Conservation (phyloP, 2,329 filamentous ascomycete genomes). For the Hypoxylon sp. region DNA sequence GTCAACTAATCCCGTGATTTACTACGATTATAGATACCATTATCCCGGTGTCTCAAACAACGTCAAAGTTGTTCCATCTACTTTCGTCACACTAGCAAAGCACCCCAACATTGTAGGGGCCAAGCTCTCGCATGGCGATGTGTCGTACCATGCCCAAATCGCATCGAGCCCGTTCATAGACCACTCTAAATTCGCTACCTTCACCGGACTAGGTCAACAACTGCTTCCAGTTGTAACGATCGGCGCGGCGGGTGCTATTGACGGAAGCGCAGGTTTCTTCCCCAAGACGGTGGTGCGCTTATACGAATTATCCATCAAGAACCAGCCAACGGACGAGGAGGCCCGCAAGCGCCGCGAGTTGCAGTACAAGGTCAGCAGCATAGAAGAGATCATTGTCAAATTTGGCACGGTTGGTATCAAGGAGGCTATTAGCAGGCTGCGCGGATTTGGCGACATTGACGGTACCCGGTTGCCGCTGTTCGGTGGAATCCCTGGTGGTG, state of each 20-base stretch:
- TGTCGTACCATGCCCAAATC: constrained; percentile 70
- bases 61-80: constrained; percentile 65
- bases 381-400: constrained; percentile 68
- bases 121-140: constrained; percentile 74
- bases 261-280: constrained; percentile 60
- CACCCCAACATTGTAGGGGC: constrained; percentile 74
- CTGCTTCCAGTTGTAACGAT: constrained; percentile 30
- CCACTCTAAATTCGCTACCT: constrained; percentile 59
- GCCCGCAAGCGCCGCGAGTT: constrained; percentile 61
- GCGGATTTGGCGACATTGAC: constrained; percentile 66
- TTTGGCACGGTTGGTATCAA: constrained; percentile 72
- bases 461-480: constrained; percentile 67
- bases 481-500: constrained; percentile 65
- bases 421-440: constrained; percentile 67
- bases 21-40: constrained; percentile 60
- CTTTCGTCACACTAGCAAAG: constrained; percentile 63
- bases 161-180: constrained; percentile 67
- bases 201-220: neutral
- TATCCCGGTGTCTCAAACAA: constrained; percentile 75
- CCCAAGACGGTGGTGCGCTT: constrained; percentile 68
- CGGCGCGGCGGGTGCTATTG: constrained; percentile 49
- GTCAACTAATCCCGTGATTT: too few species aligned
- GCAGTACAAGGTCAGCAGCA: constrained; percentile 68
- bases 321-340: constrained; percentile 47
- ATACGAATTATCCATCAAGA: constrained; percentile 56